These are phyloP conservation scores for Paxillus ammoniavirescens DNA, from an alignment of 768 basidiomycete species.

Conservation along the genomic window DNA sequence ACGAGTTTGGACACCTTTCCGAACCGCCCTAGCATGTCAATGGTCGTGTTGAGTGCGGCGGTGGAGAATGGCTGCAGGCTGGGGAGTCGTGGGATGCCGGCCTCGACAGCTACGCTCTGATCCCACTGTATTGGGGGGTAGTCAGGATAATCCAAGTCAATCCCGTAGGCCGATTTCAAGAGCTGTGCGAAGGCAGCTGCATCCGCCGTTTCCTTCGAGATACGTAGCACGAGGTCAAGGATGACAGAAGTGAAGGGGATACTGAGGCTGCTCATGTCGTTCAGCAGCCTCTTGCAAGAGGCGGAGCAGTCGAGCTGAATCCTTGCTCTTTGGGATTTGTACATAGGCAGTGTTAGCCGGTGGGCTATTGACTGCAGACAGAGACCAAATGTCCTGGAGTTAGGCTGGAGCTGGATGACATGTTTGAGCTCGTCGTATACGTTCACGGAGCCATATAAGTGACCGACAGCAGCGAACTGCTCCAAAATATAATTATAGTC, in stretches of 20 bases:
- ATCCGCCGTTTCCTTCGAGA: constrained; percentile 64
- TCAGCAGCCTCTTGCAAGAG: constrained; percentile 50
- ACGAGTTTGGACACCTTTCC: constrained; percentile 66
- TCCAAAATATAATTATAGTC: constrained; percentile 77
- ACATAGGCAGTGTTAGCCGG: constrained; percentile 60
- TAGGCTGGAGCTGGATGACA: constrained; percentile 43
- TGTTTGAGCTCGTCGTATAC: constrained; percentile 59
- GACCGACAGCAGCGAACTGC: constrained; percentile 76
- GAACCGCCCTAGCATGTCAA: constrained; percentile 66
- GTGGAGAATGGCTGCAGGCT: constrained; percentile 55
- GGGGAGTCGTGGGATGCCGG: constrained; percentile 10
- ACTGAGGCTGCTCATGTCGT: constrained; percentile 51
- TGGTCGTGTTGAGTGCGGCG: constrained; percentile 65
- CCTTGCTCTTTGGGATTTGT: constrained; percentile 32
- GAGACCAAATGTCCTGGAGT: constrained; percentile 56
- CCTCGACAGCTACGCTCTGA: constrained; percentile 1
- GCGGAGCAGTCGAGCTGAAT: constrained; percentile 43
- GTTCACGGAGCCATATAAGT: constrained; percentile 55
- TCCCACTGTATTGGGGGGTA: constrained; percentile 41
- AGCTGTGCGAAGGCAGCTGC: constrained; percentile 54
- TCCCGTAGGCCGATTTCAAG: constrained; percentile 68
- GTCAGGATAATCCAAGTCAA: constrained; percentile 77
- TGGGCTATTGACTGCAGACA: constrained; percentile 70
- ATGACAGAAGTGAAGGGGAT: constrained; percentile 56
- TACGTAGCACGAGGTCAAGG: constrained; percentile 65